A percentile compares a stretch with the other conserved stretches of the same genome.
Conservation (phyloP, 2,329 filamentous ascomycete species). For the Metarhizium robertsii region DNA sequence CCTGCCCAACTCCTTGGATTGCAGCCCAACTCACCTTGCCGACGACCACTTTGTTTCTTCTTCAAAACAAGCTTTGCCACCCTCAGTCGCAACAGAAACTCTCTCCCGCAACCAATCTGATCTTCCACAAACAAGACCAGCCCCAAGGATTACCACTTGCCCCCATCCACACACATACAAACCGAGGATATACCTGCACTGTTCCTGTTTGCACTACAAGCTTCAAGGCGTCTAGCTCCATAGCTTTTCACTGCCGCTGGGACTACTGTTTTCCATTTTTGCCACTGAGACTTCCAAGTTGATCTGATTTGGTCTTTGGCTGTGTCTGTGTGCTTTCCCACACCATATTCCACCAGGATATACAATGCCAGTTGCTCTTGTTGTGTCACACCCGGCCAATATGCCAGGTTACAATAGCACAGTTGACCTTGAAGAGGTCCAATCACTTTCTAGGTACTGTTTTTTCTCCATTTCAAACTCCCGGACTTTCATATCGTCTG, state of each 20-base stretch:
- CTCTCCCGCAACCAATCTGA: slow-evolving; percentile 10
- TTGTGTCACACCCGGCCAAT: slow-evolving; percentile 36
- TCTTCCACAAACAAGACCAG: slow-evolving; percentile 11
- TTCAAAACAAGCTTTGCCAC: slow-evolving; percentile 8
- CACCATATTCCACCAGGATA: slow-evolving; percentile 2
- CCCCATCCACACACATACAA: slow-evolving; percentile 4
- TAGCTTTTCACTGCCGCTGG: slow-evolving; percentile 12
- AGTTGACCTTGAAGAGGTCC: slow-evolving; percentile 49
- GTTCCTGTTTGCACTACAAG: slow-evolving; percentile 17
- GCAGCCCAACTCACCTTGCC: slow-evolving; percentile 5
- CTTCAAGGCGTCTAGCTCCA: slow-evolving; percentile 1
- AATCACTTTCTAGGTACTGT: slow-evolving; percentile 54
- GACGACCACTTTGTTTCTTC: slow-evolving; percentile 15
- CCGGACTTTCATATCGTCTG: slow-evolving; percentile 29
- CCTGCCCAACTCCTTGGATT: slow-evolving; percentile 24
- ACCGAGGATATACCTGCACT: slow-evolving; percentile 15
- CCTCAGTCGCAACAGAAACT: slow-evolving; percentile 10
- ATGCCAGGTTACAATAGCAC: slow-evolving; percentile 45
- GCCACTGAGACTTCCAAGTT: slow-evolving; percentile 1
- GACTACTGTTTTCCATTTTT: not conserved
- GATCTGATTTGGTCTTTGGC: slow-evolving; percentile 7
- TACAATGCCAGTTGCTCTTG: slow-evolving; percentile 39
- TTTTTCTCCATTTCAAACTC: slow-evolving; percentile 35
- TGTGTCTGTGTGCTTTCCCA: slow-evolving; percentile 3
- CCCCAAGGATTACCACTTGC: slow-evolving; percentile 2